Evolutionary conservation across 2,329 filamentous ascomycete genomes (phyloP), one percentile per base, ranked within the genome.

Genomic region (Onygenales sp.): DNA sequence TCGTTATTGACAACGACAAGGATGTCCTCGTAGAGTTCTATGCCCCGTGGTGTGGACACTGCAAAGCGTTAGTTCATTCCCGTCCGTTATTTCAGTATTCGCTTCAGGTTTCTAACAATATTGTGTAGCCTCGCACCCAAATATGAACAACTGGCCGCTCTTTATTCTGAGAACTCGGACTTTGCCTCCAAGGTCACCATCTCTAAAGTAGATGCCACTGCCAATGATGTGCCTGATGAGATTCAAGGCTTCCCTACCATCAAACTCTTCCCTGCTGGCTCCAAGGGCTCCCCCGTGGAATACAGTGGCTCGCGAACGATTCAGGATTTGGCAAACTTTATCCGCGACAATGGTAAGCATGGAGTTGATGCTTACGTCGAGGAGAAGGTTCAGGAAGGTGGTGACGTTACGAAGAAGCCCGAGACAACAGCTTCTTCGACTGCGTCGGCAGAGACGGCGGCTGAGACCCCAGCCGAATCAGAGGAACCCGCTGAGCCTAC

Each of bases 11-110:
- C 69, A 86, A 95, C 72, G 80, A 85, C 69, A 97, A 97, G 86
- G 93, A 98, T 73, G 93, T 98, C 55, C 82, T 98, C 61, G 76
- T 98, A 60, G 93, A 98, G 79, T 97, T 95, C 79, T 98, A 98
- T 78, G 93, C 93, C 56, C 93, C 93, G 60, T 85, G 82, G 82
- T 85, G 82, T 64, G 82, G 82, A 68, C 82, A 85, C 74, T 85
- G 82, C 81, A 85, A 85, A 71, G 75, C 81, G 74, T 78, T 70
- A 67, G 75, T 70, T 42, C 31, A 45, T 17, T 35, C 32, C 7
- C 35, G 27, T 47, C 58, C 46, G 56, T 50, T 46, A 46, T 50
- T 54, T 53, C 33, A 44, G 33, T 17, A 35, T 36, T 55, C 21
- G 14, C 44, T 27, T 27, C n/a, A 17, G n/a, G 13, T 41, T 13